Evolutionary conservation across 768 basidiomycete species (phyloP).

Genomic region (Lactifluus echinatus): DNA sequence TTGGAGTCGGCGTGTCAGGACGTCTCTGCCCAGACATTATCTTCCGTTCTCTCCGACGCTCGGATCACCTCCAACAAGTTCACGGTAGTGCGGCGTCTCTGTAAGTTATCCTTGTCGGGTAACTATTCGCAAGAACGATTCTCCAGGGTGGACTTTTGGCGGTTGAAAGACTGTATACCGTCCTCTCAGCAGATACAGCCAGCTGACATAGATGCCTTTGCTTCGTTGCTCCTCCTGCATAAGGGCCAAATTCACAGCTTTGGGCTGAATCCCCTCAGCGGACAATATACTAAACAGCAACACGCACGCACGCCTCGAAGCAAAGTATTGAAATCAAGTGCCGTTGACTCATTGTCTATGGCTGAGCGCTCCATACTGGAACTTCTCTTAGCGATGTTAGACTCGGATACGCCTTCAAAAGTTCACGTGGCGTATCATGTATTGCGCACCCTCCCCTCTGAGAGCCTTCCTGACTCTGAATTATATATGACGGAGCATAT

Average conservation of each 20-base stretch:
- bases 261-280: slow-evolving; percentile 38
- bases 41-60: slow-evolving; percentile 46
- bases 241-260: slow-evolving; percentile 57
- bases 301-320: slow-evolving; percentile 21
- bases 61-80: slow-evolving; percentile 70
- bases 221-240: slow-evolving; percentile 48
- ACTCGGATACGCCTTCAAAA: slow-evolving; percentile 15
- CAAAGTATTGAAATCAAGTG: slow-evolving; percentile 18
- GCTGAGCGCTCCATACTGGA: slow-evolving; percentile 18
- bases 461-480: slow-evolving; percentile 9
- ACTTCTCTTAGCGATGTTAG: slow-evolving; percentile 16
- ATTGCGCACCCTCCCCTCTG: slow-evolving; percentile 13
- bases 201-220: slow-evolving; percentile 67
- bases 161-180: slow-evolving; percentile 72
- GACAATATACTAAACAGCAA: slow-evolving; percentile 35
- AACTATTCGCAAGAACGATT: slow-evolving; percentile 40
- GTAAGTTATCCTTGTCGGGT: slow-evolving; percentile 35
- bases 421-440: slow-evolving; percentile 18
- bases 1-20: slow-evolving; percentile 39
- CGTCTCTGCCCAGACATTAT: slow-evolving; percentile 40
- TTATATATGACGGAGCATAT: slow-evolving; percentile 16
- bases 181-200: slow-evolving; percentile 41
- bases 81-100: slow-evolving; percentile 58
- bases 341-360: slow-evolving; percentile 26
- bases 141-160: slow-evolving; percentile 66